A percentile compares a stretch with the other conserved stretches of the same genome.
Conservation (phyloP, 345 rosid genomes). For the Balakata baccata region DNA sequence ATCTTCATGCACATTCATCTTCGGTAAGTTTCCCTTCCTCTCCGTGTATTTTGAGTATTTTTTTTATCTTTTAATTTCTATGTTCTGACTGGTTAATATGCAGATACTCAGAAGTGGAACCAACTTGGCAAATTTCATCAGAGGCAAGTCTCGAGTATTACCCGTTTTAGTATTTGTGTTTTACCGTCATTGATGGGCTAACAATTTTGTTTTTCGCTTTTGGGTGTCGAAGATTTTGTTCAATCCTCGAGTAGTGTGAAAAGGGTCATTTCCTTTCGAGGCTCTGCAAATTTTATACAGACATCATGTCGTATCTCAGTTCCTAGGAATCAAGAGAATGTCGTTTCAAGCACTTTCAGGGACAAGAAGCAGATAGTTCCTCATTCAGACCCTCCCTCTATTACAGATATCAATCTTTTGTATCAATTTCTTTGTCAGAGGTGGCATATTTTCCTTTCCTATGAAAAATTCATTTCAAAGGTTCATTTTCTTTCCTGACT, state of each 20-base stretch:
- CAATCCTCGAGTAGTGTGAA: conserved; percentile 26
- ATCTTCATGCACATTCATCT: not conserved
- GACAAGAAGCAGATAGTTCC: conserved; percentile 65
- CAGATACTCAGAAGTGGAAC: conserved; percentile 29
- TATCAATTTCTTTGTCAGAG: conserved; percentile 64
- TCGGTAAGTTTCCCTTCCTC: not conserved
- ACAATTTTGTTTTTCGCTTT: not conserved
- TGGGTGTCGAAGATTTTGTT: conserved; percentile 26
- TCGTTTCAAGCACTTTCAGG: conserved; percentile 25
- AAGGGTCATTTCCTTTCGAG: conserved; percentile 22
- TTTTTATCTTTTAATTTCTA: not conserved
- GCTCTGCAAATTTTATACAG: conserved; percentile 40
- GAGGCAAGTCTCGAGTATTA: conserved; percentile 35
- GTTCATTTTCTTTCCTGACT: not conserved
- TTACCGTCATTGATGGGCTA: not conserved
- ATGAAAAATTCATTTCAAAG: not conserved
- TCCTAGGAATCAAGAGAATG: conserved; percentile 38
- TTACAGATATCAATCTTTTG: conserved; percentile 52
- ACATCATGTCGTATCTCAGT: conserved; percentile 52
- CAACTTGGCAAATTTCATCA: conserved; percentile 23
- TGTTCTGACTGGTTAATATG: not conserved
- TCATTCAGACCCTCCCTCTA: conserved; percentile 72
- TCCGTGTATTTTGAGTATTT: not conserved
- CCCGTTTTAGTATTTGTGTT: not conserved
- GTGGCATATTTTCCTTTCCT: conserved; percentile 30